Base-by-base conservation (phyloP, 352 stramenopile species). In the Phytophthora crassamura region DNA sequence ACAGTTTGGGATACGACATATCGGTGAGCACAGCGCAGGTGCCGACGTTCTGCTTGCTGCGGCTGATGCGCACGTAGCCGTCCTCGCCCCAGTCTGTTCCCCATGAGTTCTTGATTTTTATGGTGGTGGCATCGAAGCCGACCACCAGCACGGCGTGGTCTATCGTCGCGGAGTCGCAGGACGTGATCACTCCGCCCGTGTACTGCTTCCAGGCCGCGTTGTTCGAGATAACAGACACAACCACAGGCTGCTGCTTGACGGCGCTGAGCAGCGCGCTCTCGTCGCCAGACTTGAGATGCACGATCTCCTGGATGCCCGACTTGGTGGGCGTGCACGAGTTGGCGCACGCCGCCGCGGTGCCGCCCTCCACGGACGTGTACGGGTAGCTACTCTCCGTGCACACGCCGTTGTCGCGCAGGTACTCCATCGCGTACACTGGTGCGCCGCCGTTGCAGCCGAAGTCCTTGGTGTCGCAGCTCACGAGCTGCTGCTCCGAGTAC, bases 81-180 rank as follows among this genome's bases (percentile, higher is more conserved):
- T 86, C 68, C 48, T 98, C 89, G 67, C 97, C 97, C 97, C 97
- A 99, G n/a, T 73, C 78, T 1, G 80, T 74, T 18, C 97, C 97
- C 97, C 97, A 99, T 38, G 97, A 98, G 82, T 99, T 99, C 67
- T 98, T 98, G 32, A 99, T 87, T 73, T 98, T 98, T 80, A 94
- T 97, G 18, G 77, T 78, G 0, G 76, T 84, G 32, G 77, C 72
- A 55, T 95, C 91, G 77, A 99, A 99, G 22, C 97, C 97, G 3
- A 99, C 96, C 0, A 88, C 90, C 22, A 99, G 82, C 16, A 99
- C 93, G 39, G 96, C 98, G 75, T 99, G 97, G 78, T 99, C 97
- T 49, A 99, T 88, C 20, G 91, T 83, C 34, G 86, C 77, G 52
- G 89, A 88, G 52, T 79, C 85, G 47, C 75, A 85, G 15, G 56